phyloP scores from a whole-genome alignment of 2,329 filamentous ascomycete genomes.

The Alternaria tenuissima region DNA sequence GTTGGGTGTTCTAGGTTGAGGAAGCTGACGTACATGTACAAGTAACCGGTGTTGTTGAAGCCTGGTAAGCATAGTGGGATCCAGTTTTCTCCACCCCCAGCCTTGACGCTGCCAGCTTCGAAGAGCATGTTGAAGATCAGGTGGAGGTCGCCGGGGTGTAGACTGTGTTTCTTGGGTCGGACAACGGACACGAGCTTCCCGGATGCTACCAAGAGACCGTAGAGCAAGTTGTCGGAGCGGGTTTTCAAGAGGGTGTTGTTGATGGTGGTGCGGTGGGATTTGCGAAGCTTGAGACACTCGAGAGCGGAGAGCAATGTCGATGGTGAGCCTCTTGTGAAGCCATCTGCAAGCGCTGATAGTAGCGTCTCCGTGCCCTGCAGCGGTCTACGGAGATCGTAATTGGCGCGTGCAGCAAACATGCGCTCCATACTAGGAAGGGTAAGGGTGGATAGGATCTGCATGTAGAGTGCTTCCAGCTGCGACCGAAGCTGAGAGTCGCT shows the following conservation, averaged over 20 bases:
- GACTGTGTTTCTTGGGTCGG: conserved; percentile 89
- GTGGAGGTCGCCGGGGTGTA: conserved; percentile 94
- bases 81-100: conserved; percentile 96
- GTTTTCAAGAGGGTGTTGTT: conserved; percentile 86
- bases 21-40: conserved; percentile 99
- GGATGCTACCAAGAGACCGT: conserved; percentile 91
- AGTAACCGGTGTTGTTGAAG: conserved; percentile 94
- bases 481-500: conserved; percentile 86
- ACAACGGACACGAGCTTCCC: conserved; percentile 94
- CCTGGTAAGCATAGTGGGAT: conserved; percentile 94
- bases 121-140: conserved; percentile 99
- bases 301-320: conserved; percentile 87
- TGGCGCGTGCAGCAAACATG: conserved; percentile 88
- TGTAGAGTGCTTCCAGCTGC: conserved; percentile 93
- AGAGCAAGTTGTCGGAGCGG: conserved; percentile 80
- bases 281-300: conserved; percentile 91
- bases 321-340: conserved; percentile 90
- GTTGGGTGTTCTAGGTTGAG: conserved; percentile 68
- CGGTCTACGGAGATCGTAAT: conserved; percentile 90
- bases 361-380: conserved; percentile 90
- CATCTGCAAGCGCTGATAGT: conserved; percentile 90
- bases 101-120: conserved; percentile 89
- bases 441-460: conserved; percentile 96
- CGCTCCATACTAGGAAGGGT: conserved; percentile 86
- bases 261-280: conserved; percentile 83